Evolutionary conservation across 495 filamentous ascomycete species (phyloP), one percentile per base, ranked within the genome.

Genomic region (Margaritispora aquatica): DNA sequence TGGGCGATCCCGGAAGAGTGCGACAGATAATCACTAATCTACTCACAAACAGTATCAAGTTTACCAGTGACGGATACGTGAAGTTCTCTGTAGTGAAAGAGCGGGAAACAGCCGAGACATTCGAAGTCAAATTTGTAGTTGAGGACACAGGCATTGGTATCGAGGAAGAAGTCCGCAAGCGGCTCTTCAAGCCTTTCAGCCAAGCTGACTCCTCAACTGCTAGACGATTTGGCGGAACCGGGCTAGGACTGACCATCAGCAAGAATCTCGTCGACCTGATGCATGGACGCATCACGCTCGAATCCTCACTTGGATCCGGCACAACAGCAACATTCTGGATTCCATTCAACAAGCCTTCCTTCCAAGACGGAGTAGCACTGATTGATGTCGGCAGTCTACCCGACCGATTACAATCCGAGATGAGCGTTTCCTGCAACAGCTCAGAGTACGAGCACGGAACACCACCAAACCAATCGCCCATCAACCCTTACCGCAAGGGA

Each of bases 41-140:
- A 15, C 75, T 96, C n/a, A 86, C 87, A 9, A 96, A 96, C 66
- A 88, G 86, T 56, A 89, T 92, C 70, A 95, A 96, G 62, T 95
- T 96, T 63, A 95, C 91, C 0, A 84, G 84, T 26, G 74, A 82
- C 23, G 92, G 91, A 0, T 79, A 77, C 55, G 82, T 96, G 11
- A 80, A 77, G 55, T 74, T 84, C 51, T 72, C 67, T 0, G 77
- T 81, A 13, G 58, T 66, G 50, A 76, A 75, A 41, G 73, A 78
- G 54, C 69, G 71, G 19, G 79, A 83, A 59, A 74, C 75, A 7
- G 61, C 71, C 4, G 79, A 82, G 4, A 69, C 65, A 0, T 71
- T 80, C 24, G 71, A 78, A 63, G 74, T 83, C 41, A 78, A 72
- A 29, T 90, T 88, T 64, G 72, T 80, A 1, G 83, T 96, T 2